Percentiles rank a stretch among this genome's conserved stretches.
These are phyloP conservation scores for Cyberlindnera lachancei DNA, from an alignment of 805 yeast species.

Conservation along the genomic window DNA sequence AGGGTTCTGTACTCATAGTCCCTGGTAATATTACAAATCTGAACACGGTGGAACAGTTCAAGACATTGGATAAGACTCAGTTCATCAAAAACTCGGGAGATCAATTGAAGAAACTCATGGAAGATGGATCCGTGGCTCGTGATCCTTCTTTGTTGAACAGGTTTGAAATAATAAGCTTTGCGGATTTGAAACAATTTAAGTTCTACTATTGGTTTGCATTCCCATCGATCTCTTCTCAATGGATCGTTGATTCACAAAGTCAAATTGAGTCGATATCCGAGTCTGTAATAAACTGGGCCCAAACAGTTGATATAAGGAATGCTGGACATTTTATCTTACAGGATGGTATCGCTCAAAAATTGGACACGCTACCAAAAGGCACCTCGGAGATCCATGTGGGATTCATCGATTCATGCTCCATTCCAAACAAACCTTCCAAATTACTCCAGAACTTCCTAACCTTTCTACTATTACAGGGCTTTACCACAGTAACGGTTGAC, in stretches of 20 bases:
- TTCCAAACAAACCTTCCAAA: constrained; percentile 37
- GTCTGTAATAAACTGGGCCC: constrained; percentile 8
- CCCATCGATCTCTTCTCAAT: constrained; percentile 54
- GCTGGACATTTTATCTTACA: constrained; percentile 25
- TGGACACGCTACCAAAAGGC: constrained; percentile 11
- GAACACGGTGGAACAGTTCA: constrained; percentile 85
- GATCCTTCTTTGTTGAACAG: constrained; percentile 34
- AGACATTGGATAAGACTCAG: constrained; percentile 51
- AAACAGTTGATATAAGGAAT: constrained; percentile 9
- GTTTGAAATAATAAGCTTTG: constrained; percentile 58
- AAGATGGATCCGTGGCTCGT: constrained; percentile 26
- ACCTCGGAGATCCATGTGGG: constrained; percentile 22
- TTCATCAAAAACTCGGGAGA: constrained; percentile 40
- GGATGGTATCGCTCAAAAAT: constrained; percentile 10
- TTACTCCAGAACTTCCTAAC: constrained; percentile 54
- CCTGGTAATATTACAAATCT: constrained; percentile 48
- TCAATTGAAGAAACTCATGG: constrained; percentile 23
- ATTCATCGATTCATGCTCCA: constrained; percentile 32
- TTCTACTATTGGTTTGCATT: constrained; percentile 87
- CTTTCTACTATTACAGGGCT: constrained; percentile 31
- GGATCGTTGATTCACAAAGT: constrained; percentile 27
- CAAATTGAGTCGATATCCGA: constrained; percentile 7
- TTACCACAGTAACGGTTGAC: constrained; percentile 28
- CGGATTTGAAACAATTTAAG: constrained; percentile 83
- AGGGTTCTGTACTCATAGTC: constrained; percentile 14